Percentiles rank a stretch among this genome's conserved stretches.
These are phyloP conservation scores for Blastobotrys petasosporus DNA, from an alignment of 1,139 yeast genomes.

Conservation along the genomic window DNA sequence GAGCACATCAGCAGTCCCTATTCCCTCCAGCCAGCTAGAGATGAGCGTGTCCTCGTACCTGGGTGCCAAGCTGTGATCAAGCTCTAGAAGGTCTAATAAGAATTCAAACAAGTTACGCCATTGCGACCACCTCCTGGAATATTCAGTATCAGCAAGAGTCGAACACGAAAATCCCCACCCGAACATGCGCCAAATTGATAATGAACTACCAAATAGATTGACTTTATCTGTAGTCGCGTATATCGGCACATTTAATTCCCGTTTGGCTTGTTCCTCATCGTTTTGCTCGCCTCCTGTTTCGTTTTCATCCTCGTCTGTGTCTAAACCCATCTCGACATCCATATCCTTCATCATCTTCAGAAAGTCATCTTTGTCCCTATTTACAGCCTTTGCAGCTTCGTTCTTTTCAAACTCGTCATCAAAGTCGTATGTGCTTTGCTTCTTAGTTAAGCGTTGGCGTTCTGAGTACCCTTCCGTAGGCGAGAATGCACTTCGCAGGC, in stretches of 20 bases:
- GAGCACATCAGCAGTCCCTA: conserved; percentile 1
- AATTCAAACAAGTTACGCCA: conserved; percentile 15
- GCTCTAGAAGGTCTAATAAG: conserved; percentile 15
- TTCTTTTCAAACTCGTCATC: neutral
- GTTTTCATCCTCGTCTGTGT: neutral
- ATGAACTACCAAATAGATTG: neutral
- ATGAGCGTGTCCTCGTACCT: neutral
- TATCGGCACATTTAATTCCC: neutral
- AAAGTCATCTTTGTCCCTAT: neutral
- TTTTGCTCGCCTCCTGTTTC: neutral
- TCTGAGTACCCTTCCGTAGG: too few relatives aligned
- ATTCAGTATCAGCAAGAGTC: conserved; percentile 13
- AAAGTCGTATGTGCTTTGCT: too few relatives aligned
- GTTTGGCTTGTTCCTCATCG: neutral
- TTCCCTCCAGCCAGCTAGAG: conserved; percentile 1
- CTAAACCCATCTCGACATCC: neutral
- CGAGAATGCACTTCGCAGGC: too few relatives aligned
- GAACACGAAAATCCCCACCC: conserved; percentile 22
- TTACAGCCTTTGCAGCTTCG: neutral
- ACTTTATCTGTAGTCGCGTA: neutral
- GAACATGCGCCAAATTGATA: conserved; percentile 15
- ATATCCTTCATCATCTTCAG: neutral
- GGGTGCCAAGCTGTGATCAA: conserved; percentile 6
- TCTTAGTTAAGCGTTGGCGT: too few relatives aligned
- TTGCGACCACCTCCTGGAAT: conserved; percentile 17